Base-by-base conservation (phyloP, 2,329 filamentous ascomycete species). In the Ploettnerulaceae sp. region DNA sequence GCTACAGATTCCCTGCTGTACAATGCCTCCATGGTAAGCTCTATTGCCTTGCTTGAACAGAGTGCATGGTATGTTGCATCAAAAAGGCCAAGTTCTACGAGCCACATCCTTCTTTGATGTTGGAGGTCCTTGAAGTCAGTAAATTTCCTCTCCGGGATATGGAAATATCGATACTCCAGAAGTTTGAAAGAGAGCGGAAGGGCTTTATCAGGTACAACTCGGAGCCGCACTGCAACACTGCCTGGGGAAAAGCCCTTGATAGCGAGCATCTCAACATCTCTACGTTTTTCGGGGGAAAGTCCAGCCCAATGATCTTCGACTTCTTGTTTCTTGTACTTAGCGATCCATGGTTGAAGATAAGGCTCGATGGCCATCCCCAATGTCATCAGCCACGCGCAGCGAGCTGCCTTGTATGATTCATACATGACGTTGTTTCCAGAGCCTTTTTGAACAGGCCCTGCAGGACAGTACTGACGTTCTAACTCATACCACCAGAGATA, bases 281-380 rank as follows among this genome's bases (percentile, higher is more conserved):
- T 17, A 4, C 44, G 36, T 12, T 21, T 34, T 11, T 15, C 6
- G 17, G 28, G 26, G 26, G 29, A 15, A 9, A 33, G 14, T 11
- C 31, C 21, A 12, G 29, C 29, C 44, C 44, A 40, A 12, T 28
- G 21, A 22, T 47, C 44, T 18, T 47, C 44, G 3, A 31, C 44
- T 22, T 47, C 44, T 40, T 47, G 44, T 14, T 21, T 47, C 17
- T 47, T 40, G 12, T 47, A 40, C 7, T 12, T 14, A 6, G 36
- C 15, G 17, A 17, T 4, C 18, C 14, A 47, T 21, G 17, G 9
- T 7, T 4, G 15, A 7, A 9, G 3, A 17, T 34, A 46, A 12
- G 24, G 28, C 5, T 28, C 18, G 7, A 20, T 15, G 7, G 39
- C 11, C 15, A 47, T 17, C 8, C 29, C 31, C 2, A 40, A n/a